Evolutionary conservation across 2,329 filamentous ascomycete species (phyloP), one percentile per base, ranked within the genome.

Genomic region (Cladophialophora bantiana): DNA sequence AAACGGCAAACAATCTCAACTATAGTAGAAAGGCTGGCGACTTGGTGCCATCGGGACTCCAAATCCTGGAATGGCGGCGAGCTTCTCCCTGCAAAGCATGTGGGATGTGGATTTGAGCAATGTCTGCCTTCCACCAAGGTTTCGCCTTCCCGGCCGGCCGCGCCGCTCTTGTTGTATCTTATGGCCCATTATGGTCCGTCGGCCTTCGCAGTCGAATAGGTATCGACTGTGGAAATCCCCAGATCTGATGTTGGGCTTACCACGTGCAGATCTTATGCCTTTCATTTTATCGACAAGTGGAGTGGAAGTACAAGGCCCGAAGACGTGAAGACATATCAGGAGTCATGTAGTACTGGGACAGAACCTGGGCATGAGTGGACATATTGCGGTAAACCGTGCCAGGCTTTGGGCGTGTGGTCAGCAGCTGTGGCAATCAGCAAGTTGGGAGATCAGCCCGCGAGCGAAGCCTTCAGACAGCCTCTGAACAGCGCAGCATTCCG

Each of bases 261-360:
- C 18, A 31, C 7, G 26, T 6, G 10, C 15, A 26, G 26, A 31
- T n/a, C 57, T 10, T 4, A 13, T 15, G 7, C 57, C 31, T 20
- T 53, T 50, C 3, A 34, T 31, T n/a, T 15, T 31, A n/a, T 31
- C 12, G 26, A 12, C 31, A n/a, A 10, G n/a, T 42, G 53, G 13
- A 9, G 32, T 5, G 20, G n/a, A 40, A 7, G 34, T 32, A 15
- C 13, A 31, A 4, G 58, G 9, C 34, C 45, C 15, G 7, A 10
- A 61, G 18, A 40, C 58, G 26, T 1, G 31, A 53, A 61, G 40
- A 35, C 35, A 13, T 15, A 57, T 42, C n/a, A 34, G 34, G 10
- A 18, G 34, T 18, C 45, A 31, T 38, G 45, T 40, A 12, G 31
- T 61, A 10, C 45, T 12, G 7, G 45, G 45, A 26, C 35, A 53